Conservation (phyloP, 176 grass and related monocot species). For the Secale cereale region DNA sequence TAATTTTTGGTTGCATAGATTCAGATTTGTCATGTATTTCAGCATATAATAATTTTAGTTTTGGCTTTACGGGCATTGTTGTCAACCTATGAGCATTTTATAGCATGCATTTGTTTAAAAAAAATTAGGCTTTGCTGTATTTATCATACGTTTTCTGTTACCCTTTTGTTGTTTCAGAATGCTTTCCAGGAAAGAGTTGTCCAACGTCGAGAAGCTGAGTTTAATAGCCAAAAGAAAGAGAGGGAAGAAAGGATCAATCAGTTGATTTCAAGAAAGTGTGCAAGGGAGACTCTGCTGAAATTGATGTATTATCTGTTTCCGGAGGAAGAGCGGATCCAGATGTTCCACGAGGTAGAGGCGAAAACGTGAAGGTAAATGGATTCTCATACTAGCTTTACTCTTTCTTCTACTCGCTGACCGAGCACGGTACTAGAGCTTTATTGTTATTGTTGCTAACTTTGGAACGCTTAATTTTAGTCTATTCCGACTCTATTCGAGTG, state of each 20-base stretch:
- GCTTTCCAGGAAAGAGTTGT: constrained; percentile 57
- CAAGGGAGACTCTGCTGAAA: constrained; percentile 72
- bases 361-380: constrained; percentile 61
- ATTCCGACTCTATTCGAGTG: not conserved
- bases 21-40: no score
- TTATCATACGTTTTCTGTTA: not conserved
- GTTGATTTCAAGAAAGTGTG: constrained; percentile 56
- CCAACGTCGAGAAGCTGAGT: constrained; percentile 59
- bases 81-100: no score
- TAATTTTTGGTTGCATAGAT: no score
- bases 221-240: constrained; percentile 51
- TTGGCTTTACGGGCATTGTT: no score
- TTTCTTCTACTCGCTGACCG: not conserved
- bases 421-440: not conserved
- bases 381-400: not conserved
- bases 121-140: no score
- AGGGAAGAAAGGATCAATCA: constrained; percentile 69
- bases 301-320: constrained; percentile 63
- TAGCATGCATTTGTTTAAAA: no score
- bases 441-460: not conserved
- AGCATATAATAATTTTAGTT: no score
- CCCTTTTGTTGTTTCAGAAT: constrained; percentile 35
- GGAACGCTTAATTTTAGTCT: not conserved
- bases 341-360: constrained; percentile 51
- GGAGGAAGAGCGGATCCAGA: constrained; percentile 63